A percentile compares a stretch with the other conserved stretches of the same genome.
Evolutionary conservation across 805 yeast genomes (phyloP).

Genomic region (Wickerhamiella spandovensis): DNA sequence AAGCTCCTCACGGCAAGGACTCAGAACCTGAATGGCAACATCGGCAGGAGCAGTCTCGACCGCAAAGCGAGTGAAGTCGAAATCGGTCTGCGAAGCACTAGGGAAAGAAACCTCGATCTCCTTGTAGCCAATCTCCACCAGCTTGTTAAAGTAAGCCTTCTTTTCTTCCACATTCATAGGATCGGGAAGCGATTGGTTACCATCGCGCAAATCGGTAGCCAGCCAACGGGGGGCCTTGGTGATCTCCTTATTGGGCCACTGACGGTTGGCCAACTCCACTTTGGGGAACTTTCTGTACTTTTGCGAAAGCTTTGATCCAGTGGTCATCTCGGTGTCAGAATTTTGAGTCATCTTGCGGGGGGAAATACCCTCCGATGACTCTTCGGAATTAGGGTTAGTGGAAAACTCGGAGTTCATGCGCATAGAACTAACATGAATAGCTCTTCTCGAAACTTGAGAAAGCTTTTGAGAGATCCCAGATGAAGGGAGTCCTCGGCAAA

Average conservation of each 20-base stretch:
- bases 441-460: too few relatives aligned
- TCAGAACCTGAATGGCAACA: slow-evolving; percentile 61
- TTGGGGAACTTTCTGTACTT: slow-evolving; percentile 49
- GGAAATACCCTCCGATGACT: background rate
- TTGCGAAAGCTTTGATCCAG: background rate
- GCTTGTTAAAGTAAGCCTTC: slow-evolving; percentile 51
- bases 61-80: slow-evolving; percentile 66
- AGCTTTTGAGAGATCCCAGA: too few relatives aligned
- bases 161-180: slow-evolving; percentile 78
- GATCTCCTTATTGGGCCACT: slow-evolving; percentile 54
- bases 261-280: slow-evolving; percentile 44
- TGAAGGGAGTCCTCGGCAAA: too few relatives aligned
- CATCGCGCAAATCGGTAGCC: slow-evolving; percentile 72
- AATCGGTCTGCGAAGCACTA: slow-evolving; percentile 65
- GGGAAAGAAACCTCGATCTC: slow-evolving; percentile 80
- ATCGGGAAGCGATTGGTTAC: slow-evolving; percentile 74
- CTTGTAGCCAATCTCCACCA: slow-evolving; percentile 63
- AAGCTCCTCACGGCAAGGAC: slow-evolving; percentile 65
- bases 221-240: slow-evolving; percentile 67
- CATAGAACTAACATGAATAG: too few relatives aligned
- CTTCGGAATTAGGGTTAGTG: too few relatives aligned
- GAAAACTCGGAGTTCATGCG: too few relatives aligned
- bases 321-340: background rate
- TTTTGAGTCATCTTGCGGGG: background rate
- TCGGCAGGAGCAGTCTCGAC: slow-evolving; percentile 64